phyloP scores from a whole-genome alignment of 192 early-diverging fungal species.

The Backusella sp. region DNA sequence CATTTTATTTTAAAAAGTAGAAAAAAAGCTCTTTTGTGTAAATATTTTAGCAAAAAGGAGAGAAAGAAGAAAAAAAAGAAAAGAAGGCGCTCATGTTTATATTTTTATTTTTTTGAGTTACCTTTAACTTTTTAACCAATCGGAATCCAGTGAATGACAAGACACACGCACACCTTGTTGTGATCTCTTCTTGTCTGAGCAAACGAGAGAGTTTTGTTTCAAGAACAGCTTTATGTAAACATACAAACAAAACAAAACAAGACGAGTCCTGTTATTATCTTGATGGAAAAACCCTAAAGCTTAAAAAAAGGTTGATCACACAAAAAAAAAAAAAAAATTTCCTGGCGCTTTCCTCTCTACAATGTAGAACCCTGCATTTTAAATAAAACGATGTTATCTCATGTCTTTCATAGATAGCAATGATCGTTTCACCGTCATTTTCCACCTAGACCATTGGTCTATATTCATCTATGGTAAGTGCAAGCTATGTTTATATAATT shows the following conservation, averaged over 20 bases:
- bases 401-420: no score
- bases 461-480: neutral
- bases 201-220: neutral
- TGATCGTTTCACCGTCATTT: neutral
- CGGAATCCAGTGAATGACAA: neutral
- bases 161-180: neutral
- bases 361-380: neutral
- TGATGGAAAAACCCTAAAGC: neutral
- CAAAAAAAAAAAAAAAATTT: neutral
- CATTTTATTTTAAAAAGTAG: constrained; percentile 39
- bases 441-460: neutral
- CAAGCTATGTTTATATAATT: neutral
- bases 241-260: neutral
- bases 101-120: neutral
- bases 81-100: neutral
- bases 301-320: neutral
- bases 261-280: neutral
- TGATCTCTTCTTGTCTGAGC: neutral
- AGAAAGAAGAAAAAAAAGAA: neutral
- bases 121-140: neutral
- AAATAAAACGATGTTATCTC: no score
- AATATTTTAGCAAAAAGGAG: neutral
- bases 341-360: no score
- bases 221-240: neutral
- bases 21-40: neutral